phyloP scores from a whole-genome alignment of 768 basidiomycete species.

The Psilocybe tampanensis region DNA sequence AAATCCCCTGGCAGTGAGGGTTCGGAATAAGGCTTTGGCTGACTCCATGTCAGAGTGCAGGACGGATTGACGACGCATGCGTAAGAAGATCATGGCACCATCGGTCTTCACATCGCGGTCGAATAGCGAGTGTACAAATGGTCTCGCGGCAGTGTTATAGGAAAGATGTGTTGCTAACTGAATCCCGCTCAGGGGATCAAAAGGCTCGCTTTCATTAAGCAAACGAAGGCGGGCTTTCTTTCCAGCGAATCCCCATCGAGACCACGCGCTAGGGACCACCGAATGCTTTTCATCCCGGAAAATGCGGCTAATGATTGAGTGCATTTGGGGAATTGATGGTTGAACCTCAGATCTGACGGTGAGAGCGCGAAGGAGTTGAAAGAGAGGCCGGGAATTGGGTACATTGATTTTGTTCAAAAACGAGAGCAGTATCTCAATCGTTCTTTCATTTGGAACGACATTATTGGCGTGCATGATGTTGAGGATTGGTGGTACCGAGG shows the following conservation, averaged over 20 bases:
- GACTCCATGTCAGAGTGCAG: slow-evolving; percentile 50
- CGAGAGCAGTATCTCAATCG: slow-evolving; percentile 55
- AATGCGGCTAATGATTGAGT: slow-evolving; percentile 53
- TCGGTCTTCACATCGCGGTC: slow-evolving; percentile 56
- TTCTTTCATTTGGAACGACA: slow-evolving; percentile 54
- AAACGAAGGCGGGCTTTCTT: slow-evolving; percentile 32
- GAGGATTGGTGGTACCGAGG: slow-evolving; percentile 47
- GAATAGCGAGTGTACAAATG: slow-evolving; percentile 48
- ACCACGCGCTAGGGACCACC: slow-evolving; percentile 50
- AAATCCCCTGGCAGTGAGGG: slow-evolving; percentile 68
- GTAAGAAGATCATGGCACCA: slow-evolving; percentile 56
- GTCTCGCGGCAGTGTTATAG: slow-evolving; percentile 22
- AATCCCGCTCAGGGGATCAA: slow-evolving; percentile 57
- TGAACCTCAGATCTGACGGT: slow-evolving; percentile 37
- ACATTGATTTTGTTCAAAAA: slow-evolving; percentile 48
- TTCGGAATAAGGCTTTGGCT: slow-evolving; percentile 56
- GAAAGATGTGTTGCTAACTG: slow-evolving; percentile 30
- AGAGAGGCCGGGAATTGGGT: slow-evolving; percentile 46
- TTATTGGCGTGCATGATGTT: slow-evolving; percentile 55
- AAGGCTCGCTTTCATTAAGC: slow-evolving; percentile 24
- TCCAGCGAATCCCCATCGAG: slow-evolving; percentile 11
- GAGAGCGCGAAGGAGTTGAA: slow-evolving; percentile 48
- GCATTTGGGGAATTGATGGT: slow-evolving; percentile 59
- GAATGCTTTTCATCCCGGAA: slow-evolving; percentile 53
- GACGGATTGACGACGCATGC: slow-evolving; percentile 64